phyloP scores from a whole-genome alignment of 2,329 filamentous ascomycete species.

The Penicillium sp. region DNA sequence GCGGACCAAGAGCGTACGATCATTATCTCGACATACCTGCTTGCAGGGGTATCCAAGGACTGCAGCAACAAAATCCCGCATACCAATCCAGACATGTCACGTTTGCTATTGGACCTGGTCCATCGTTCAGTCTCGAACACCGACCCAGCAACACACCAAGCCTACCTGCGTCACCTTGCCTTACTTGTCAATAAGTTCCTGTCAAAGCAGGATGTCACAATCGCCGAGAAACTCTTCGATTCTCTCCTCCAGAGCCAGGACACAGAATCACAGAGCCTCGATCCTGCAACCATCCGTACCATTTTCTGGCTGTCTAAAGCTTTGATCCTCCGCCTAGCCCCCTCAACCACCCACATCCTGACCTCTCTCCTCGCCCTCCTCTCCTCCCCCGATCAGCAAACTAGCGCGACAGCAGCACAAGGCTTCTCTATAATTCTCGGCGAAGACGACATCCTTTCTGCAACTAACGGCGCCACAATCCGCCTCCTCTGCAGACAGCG shows the following conservation, averaged over 20 bases:
- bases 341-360: constrained; percentile 44
- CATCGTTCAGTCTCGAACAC: constrained; percentile 24
- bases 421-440: constrained; percentile 53
- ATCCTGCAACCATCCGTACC: constrained; percentile 42
- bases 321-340: constrained; percentile 48
- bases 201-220: constrained; percentile 26
- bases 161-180: constrained; percentile 37
- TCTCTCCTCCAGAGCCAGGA: constrained; percentile 22
- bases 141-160: constrained; percentile 32
- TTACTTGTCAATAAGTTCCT: constrained; percentile 38
- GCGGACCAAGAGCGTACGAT: constrained; percentile 40
- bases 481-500: constrained; percentile 57
- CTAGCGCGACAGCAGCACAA: constrained; percentile 46
- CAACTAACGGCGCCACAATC: constrained; percentile 53
- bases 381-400: constrained; percentile 37
- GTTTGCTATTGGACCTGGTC: constrained; percentile 31
- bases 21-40: constrained; percentile 50
- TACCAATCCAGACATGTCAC: constrained; percentile 25
- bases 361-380: constrained; percentile 42
- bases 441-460: constrained; percentile 53
- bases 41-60: constrained; percentile 45
- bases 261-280: constrained; percentile 19
- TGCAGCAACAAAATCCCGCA: constrained; percentile 24
- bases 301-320: constrained; percentile 56
- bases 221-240: constrained; percentile 27